phyloP scores from a whole-genome alignment of 2,329 filamentous ascomycete genomes.

The Stemphylium beticola region DNA sequence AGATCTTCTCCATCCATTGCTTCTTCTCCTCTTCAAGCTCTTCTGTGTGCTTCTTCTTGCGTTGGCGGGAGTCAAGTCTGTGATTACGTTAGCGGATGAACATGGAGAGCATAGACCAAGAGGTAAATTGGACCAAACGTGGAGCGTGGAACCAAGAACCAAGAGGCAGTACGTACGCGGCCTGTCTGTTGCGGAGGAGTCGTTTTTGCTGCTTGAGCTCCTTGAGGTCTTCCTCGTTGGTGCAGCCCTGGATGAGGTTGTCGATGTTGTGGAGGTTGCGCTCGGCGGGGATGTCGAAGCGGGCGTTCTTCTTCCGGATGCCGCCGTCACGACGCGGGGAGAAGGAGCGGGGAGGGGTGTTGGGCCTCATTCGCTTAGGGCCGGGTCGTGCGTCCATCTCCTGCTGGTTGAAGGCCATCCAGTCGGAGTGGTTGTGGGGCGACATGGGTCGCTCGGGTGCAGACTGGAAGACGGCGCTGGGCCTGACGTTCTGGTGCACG shows the following conservation, averaged over 20 bases:
- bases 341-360: conserved; percentile 74
- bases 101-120: conserved; percentile 37
- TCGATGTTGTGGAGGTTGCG: conserved; percentile 95
- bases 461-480: conserved; percentile 58
- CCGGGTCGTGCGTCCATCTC: conserved; percentile 57
- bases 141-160: conserved; percentile 53
- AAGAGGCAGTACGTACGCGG: conserved; percentile 70
- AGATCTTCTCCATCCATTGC: conserved; percentile 78
- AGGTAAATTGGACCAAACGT: conserved; percentile 35
- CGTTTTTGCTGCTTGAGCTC: conserved; percentile 99
- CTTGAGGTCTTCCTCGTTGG: conserved; percentile 91
- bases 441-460: conserved; percentile 60
- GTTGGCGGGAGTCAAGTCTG: conserved; percentile 92
- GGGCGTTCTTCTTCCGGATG: conserved; percentile 98
- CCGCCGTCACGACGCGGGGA: conserved; percentile 82
- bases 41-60: conserved; percentile 98
- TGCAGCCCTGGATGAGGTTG: conserved; percentile 84
- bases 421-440: conserved; percentile 67
- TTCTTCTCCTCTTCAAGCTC: conserved; percentile 97
- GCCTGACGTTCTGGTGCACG: conserved; percentile 51
- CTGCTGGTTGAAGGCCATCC: conserved; percentile 58
- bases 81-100: conserved; percentile 46
- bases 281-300: conserved; percentile 95
- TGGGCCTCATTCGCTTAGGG: conserved; percentile 65
- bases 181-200: conserved; percentile 90